Evolutionary conservation across 805 yeast genomes (phyloP).

Genomic region (Pichia manshurica): DNA sequence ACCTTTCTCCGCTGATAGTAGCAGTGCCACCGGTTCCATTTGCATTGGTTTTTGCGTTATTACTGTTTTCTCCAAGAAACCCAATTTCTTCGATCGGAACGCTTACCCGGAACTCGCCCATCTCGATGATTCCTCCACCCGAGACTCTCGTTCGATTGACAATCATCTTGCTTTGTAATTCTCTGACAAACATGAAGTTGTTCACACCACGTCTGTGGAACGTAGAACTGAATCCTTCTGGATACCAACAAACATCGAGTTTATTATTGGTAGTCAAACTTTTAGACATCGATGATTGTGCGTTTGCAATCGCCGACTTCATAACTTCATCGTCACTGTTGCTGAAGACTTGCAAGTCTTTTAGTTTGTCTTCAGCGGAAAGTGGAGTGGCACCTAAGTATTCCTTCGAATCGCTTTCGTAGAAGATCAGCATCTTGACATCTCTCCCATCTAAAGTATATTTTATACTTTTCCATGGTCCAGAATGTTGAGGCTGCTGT

Average conservation of each 20-base stretch:
- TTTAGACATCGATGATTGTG: conserved; percentile 9
- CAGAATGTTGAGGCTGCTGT: background rate
- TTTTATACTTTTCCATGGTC: conserved; percentile 13
- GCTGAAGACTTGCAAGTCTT: background rate
- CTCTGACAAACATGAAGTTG: conserved; percentile 47
- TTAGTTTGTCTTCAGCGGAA: background rate
- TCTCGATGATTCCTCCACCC: conserved; percentile 25
- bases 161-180: conserved; percentile 41
- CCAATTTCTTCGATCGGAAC: conserved; percentile 33
- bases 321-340: background rate
- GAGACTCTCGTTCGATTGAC: conserved; percentile 32
- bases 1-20: conserved; percentile 11
- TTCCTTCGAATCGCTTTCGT: conserved; percentile 17
- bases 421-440: conserved; percentile 29
- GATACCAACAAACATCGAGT: conserved; percentile 31
- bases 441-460: conserved; percentile 21
- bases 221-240: conserved; percentile 47
- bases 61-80: conserved; percentile 36
- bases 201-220: conserved; percentile 44
- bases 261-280: conserved; percentile 16
- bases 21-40: conserved; percentile 6
- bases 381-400: background rate
- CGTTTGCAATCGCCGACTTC: background rate
- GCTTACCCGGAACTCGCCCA: conserved; percentile 39
- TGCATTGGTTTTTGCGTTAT: conserved; percentile 36